Evolutionary conservation across 2,329 filamentous ascomycete species (phyloP).

Genomic region (Penicillium carneum): DNA sequence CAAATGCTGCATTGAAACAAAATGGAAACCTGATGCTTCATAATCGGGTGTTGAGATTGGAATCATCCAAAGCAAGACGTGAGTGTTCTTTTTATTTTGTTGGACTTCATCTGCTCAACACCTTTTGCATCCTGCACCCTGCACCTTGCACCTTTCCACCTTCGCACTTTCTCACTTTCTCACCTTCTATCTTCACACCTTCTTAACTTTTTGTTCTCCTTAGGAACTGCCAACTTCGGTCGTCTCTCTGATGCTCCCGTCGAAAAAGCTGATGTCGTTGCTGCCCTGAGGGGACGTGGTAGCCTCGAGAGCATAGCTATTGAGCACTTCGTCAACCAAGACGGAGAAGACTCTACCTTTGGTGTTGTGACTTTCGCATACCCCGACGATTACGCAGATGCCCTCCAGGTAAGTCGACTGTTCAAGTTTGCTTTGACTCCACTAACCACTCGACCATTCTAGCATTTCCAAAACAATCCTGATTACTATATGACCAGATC

Average conservation of each 20-base stretch:
- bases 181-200: background rate
- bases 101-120: background rate
- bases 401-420: slow-evolving; percentile 26
- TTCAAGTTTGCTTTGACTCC: background rate
- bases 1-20: slow-evolving; percentile 23
- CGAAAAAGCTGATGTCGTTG: slow-evolving; percentile 29
- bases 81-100: background rate
- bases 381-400: slow-evolving; percentile 17
- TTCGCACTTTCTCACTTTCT: background rate
- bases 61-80: slow-evolving; percentile 8
- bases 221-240: slow-evolving; percentile 12
- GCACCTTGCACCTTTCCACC: background rate
- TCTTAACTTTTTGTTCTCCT: background rate
- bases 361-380: slow-evolving; percentile 18
- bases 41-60: slow-evolving; percentile 11
- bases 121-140: background rate
- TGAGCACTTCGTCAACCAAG: background rate
- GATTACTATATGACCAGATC: slow-evolving; percentile 31
- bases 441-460: slow-evolving; percentile 4
- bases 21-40: slow-evolving; percentile 3
- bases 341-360: background rate
- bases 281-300: slow-evolving; percentile 29
- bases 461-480: slow-evolving; percentile 29
- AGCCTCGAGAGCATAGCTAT: slow-evolving; percentile 1
- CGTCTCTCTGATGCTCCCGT: background rate